These are phyloP conservation scores for Salix dunnii DNA, from an alignment of 345 rosid genomes.

Conservation along the genomic window DNA sequence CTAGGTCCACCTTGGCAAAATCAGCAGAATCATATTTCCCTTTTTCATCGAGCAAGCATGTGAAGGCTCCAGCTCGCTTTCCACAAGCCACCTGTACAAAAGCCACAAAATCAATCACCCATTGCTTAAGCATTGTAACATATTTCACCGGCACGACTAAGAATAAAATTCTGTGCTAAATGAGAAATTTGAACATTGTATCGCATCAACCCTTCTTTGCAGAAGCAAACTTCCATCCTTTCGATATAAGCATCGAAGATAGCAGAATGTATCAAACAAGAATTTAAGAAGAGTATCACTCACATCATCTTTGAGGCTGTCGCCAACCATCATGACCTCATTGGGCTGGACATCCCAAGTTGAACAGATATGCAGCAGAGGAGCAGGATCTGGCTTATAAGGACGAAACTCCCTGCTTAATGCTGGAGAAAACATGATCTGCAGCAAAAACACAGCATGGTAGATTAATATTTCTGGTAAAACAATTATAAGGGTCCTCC, in stretches of 20 bases:
- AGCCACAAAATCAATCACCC: constrained; percentile 6
- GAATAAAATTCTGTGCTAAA: too few relatives aligned
- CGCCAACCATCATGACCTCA: constrained; percentile 95
- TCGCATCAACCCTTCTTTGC: neutral
- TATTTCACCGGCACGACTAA: too few relatives aligned
- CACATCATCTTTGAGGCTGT: constrained; percentile 96
- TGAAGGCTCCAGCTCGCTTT: constrained; percentile 77
- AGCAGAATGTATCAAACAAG: neutral
- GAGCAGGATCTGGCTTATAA: constrained; percentile 88
- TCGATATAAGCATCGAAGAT: neutral
- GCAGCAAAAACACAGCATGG: constrained; percentile 15
- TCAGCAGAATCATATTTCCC: constrained; percentile 59
- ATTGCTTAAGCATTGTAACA: neutral
- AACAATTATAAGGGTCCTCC: neutral
- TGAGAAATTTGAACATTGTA: neutral
- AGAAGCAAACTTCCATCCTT: neutral
- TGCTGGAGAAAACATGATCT: constrained; percentile 80
- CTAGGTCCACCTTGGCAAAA: constrained; percentile 40
- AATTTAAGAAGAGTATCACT: constrained; percentile 18
- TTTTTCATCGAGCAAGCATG: constrained; percentile 84
- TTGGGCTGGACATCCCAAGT: constrained; percentile 70
- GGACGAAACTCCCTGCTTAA: constrained; percentile 96
- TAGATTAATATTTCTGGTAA: neutral
- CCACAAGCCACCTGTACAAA: constrained; percentile 76
- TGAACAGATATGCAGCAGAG: constrained; percentile 82